Base-by-base conservation (phyloP, 2,329 filamentous ascomycete genomes). In the Scedosporium aurantiacum region DNA sequence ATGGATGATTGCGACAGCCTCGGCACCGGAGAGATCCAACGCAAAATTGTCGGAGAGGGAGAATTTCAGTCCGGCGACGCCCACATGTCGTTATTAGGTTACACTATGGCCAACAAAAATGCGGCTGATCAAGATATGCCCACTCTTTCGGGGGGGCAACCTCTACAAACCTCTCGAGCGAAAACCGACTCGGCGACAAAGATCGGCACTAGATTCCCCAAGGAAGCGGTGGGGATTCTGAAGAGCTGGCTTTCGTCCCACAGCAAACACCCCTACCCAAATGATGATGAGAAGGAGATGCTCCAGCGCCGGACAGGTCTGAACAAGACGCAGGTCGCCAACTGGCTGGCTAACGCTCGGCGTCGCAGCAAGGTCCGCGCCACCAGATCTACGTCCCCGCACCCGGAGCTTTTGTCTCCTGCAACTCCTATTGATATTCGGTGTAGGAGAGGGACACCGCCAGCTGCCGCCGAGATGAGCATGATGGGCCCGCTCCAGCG, bases 321-420 rank as follows among this genome's bases (percentile, higher is more conserved):
- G 47, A 91, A 84, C 71, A 85, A 90, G 68, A 88, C 82, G 12
- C 92, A 97, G 69, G 93, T 96, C 67, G 87, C 87, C 12, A 96
- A 95, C 71, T 96, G 91, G 91, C 83, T 96, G 55, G 91, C 91
- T 63, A 96, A 96, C 72, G 91, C 91, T 62, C 85, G 91, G 52
- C 84, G 91, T 61, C 82, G 91, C 64, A 87, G 89, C 67, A 96
- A 96, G 75, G 85, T 88, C 60, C 83, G 86, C 57, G 78, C 83
- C 1, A 84, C 84, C 56, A 23, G 23, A 65, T 85, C 83, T 32
- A 84, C 81, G 18, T 92, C 90, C 4, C 89, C 90, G 1, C 83
- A 87, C 66, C 60, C 60, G 23, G 60, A 52, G 5, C n/a, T 37
- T 57, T 10, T 37, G 4, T 76, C 86, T n/a, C n/a, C n/a, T 56